These are phyloP conservation scores for Plectosphaerella sp. DNA, from an alignment of 2,329 filamentous ascomycete genomes.

Conservation along the genomic window DNA sequence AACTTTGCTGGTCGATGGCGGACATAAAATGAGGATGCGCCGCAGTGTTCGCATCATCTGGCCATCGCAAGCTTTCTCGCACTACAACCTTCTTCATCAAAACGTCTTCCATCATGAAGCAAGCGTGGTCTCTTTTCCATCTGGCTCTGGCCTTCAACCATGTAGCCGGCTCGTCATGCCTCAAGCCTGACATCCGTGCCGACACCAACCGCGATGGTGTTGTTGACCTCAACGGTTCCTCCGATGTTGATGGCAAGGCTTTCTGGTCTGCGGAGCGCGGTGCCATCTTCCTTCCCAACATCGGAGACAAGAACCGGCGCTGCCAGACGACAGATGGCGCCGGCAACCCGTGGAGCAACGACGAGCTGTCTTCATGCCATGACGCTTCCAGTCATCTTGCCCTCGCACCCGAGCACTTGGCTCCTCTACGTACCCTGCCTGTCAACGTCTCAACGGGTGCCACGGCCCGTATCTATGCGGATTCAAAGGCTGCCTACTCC, in stretches of 20 bases:
- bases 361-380: constrained; percentile 25
- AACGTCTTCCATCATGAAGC: background rate
- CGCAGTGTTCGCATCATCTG: no score
- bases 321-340: constrained; percentile 17
- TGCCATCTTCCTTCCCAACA: constrained; percentile 30
- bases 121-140: background rate
- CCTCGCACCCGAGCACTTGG: constrained; percentile 22
- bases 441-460: constrained; percentile 12
- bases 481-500: constrained; percentile 2
- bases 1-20: no score
- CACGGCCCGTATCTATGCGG: constrained; percentile 12
- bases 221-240: constrained; percentile 17
- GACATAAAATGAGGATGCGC: no score
- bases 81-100: no score
- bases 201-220: constrained; percentile 31
- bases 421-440: constrained; percentile 25
- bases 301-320: constrained; percentile 24
- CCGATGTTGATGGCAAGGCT: constrained; percentile 17
- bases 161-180: background rate
- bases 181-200: constrained; percentile 20
- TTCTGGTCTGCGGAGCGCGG: constrained; percentile 17
- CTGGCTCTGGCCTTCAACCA: background rate
- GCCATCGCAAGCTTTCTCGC: no score
- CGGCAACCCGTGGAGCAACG: constrained; percentile 13
- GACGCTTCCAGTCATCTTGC: constrained; percentile 29